Evolutionary conservation across 2,329 filamentous ascomycete species (phyloP).

Genomic region (Orbilia javanica): DNA sequence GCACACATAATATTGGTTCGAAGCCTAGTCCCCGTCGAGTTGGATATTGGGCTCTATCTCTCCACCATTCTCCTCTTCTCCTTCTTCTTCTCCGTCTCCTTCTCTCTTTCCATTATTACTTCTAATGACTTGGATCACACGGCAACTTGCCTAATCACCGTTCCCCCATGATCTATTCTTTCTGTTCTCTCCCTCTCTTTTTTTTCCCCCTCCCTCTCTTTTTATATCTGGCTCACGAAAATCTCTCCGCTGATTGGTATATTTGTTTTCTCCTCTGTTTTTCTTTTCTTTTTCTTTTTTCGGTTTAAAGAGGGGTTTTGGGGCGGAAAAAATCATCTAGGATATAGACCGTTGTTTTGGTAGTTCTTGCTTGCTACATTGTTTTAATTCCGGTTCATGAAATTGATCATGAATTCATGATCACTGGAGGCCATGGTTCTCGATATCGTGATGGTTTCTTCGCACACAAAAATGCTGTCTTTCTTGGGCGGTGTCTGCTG

Average conservation of each 20-base stretch:
- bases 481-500: constrained; percentile 21
- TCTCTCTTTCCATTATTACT: background rate
- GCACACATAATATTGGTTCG: background rate
- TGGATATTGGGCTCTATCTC: constrained; percentile 7
- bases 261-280: background rate
- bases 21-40: constrained; percentile 22
- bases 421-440: background rate
- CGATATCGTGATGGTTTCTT: background rate
- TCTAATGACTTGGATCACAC: constrained; percentile 15
- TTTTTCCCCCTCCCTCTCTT: background rate
- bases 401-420: too few relatives aligned
- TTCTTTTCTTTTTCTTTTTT: constrained; percentile 12
- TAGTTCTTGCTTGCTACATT: background rate
- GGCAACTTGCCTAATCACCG: constrained; percentile 17
- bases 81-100: background rate
- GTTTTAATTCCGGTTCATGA: background rate
- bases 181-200: background rate
- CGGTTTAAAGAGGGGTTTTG: background rate
- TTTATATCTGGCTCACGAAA: background rate
- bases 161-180: background rate
- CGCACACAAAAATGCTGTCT: constrained; percentile 9
- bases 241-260: constrained; percentile 7
- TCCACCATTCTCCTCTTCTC: background rate
- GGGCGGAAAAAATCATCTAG: constrained; percentile 15
- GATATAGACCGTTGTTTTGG: constrained; percentile 34